phyloP scores from a whole-genome alignment of 108 stramenopile species.

The Conticribra weissflogii region DNA sequence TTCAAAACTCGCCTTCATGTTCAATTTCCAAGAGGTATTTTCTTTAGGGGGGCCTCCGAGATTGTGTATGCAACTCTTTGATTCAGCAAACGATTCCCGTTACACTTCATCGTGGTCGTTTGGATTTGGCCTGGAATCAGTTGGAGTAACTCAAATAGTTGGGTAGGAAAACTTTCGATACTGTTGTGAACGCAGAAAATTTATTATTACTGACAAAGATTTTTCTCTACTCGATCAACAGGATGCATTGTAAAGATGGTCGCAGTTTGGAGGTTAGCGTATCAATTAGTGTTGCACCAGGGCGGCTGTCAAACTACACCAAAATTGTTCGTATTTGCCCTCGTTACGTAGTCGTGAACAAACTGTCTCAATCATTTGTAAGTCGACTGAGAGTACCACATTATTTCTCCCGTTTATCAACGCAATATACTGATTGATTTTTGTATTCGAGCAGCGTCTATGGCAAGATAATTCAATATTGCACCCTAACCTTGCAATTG shows the following conservation, averaged over 20 bases:
- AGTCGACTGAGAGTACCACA: neutral
- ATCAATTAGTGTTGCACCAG: conserved; percentile 87
- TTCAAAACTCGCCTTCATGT: conserved; percentile 89
- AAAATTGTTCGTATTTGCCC: conserved; percentile 95
- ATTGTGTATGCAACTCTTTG: conserved; percentile 77
- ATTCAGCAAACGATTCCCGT: conserved; percentile 48
- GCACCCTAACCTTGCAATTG: conserved; percentile 49
- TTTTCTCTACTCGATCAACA: too few species aligned
- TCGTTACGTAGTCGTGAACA: conserved; percentile 87
- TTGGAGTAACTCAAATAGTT: conserved; percentile 95
- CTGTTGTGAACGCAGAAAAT: neutral
- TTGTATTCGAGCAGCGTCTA: conserved; percentile 49
- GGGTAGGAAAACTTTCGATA: conserved; percentile 41
- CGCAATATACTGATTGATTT: too few species aligned
- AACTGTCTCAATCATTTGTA: conserved; percentile 63
- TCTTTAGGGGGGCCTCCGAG: conserved; percentile 72
- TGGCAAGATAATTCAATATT: conserved; percentile 92
- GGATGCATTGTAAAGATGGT: conserved; percentile 86
- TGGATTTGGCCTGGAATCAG: conserved; percentile 92
- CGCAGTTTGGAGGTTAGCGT: conserved; percentile 85
- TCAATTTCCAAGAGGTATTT: conserved; percentile 87
- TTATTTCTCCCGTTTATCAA: neutral
- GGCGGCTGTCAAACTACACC: conserved; percentile 87
- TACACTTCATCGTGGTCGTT: conserved; percentile 84
- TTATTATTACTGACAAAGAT: conserved; percentile 1